Percentiles rank a stretch among this genome's conserved stretches.
These are phyloP conservation scores for Verticillium nubilum DNA, from an alignment of 2,329 filamentous ascomycete genomes.

Conservation along the genomic window DNA sequence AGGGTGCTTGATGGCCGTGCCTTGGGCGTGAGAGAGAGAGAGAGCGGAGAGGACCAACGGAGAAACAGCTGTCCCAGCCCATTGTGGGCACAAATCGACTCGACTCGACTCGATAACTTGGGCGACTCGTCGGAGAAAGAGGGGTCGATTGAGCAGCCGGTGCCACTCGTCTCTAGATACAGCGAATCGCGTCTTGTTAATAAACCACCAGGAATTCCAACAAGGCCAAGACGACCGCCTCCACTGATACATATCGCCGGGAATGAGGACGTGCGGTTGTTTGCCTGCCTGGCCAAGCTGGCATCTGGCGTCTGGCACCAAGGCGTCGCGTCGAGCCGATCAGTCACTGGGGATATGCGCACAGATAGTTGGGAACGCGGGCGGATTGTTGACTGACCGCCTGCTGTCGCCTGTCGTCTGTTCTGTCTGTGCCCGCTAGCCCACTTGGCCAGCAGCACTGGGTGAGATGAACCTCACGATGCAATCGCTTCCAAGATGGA, in stretches of 20 bases:
- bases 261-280: not conserved
- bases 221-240: not conserved
- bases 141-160: not conserved
- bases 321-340: not conserved
- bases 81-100: not conserved
- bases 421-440: not conserved
- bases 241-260: slow-evolving; percentile 3
- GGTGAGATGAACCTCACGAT: not conserved
- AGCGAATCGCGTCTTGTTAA: not conserved
- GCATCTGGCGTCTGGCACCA: not conserved
- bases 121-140: not conserved
- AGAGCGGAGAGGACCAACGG: not conserved
- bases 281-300: not conserved
- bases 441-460: too few species aligned
- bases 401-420: not conserved
- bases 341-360: not conserved
- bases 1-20: too few species aligned
- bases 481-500: not conserved
- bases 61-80: not conserved
- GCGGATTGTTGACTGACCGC: not conserved
- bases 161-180: not conserved
- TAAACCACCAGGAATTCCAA: not conserved
- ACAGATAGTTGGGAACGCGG: not conserved
- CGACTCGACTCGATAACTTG: not conserved
- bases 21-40: too few species aligned